Conservation (phyloP, 805 yeast genomes). For the Suhomyces faveliae region DNA sequence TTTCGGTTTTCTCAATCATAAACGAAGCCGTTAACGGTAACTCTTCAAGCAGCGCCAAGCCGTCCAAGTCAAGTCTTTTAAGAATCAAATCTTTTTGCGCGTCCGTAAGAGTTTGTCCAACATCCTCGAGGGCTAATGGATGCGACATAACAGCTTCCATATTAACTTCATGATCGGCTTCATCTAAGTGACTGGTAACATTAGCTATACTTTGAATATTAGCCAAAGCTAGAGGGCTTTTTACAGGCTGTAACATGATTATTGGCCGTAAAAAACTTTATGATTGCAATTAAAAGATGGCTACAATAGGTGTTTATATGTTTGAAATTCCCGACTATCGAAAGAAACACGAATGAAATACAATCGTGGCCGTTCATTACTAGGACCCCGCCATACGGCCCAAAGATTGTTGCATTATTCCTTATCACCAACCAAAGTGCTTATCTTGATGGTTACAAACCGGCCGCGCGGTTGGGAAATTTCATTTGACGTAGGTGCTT, state of each 20-base stretch:
- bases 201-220: background rate
- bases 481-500: too few relatives aligned
- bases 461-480: too few relatives aligned
- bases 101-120: constrained; percentile 22
- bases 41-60: constrained; percentile 28
- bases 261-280: background rate
- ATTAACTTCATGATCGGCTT: constrained; percentile 12
- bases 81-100: constrained; percentile 29
- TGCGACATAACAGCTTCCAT: constrained; percentile 22
- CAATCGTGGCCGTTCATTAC: too few relatives aligned
- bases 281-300: background rate
- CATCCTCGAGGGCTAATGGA: constrained; percentile 22
- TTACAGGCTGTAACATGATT: background rate
- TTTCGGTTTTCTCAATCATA: constrained; percentile 29
- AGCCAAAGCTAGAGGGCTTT: background rate
- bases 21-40: constrained; percentile 30
- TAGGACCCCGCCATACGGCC: too few relatives aligned
- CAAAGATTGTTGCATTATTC: too few relatives aligned
- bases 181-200: background rate
- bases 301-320: background rate
- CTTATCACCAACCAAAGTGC: too few relatives aligned
- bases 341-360: too few relatives aligned
- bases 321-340: too few relatives aligned
- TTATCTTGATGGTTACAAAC: too few relatives aligned
- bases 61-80: constrained; percentile 25